These are phyloP conservation scores for Suhomyces terraborum DNA, from an alignment of 1,139 yeast species.

Conservation along the genomic window DNA sequence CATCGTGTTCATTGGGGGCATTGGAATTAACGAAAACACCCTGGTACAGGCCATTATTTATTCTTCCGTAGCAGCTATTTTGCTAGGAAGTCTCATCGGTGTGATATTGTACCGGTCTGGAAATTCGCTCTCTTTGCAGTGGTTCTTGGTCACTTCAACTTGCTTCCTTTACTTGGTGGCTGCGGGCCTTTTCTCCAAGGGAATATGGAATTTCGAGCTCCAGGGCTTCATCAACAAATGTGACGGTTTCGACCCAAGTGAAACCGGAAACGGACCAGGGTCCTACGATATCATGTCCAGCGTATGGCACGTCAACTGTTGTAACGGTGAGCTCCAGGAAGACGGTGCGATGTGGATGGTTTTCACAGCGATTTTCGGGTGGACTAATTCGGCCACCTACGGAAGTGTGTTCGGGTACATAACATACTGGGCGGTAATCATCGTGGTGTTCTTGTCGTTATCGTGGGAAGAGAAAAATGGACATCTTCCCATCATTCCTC, in stretches of 20 bases:
- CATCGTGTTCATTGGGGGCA: slow-evolving; percentile 50
- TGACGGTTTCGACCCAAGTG: slow-evolving; percentile 49
- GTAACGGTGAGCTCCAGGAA: slow-evolving; percentile 43
- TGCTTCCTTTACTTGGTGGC: slow-evolving; percentile 47
- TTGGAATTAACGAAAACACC: slow-evolving; percentile 48
- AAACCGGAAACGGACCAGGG: slow-evolving; percentile 52
- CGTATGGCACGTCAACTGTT: slow-evolving; percentile 52
- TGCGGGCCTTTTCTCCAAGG: slow-evolving; percentile 49
- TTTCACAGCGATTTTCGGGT: slow-evolving; percentile 67
- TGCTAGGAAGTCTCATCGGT: slow-evolving; percentile 39
- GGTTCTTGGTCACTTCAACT: slow-evolving; percentile 44
- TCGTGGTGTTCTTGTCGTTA: slow-evolving; percentile 24
- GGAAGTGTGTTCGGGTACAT: slow-evolving; percentile 84
- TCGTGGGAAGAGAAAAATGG: slow-evolving; percentile 67
- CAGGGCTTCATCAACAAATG: slow-evolving; percentile 43
- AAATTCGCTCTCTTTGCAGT: slow-evolving; percentile 42
- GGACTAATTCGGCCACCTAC: slow-evolving; percentile 95
- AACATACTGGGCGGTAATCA: slow-evolving; percentile 71
- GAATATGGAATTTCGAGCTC: slow-evolving; percentile 49
- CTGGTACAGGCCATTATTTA: slow-evolving; percentile 35
- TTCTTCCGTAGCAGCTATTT: slow-evolving; percentile 34
- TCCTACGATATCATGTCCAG: slow-evolving; percentile 43
- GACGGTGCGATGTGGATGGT: slow-evolving; percentile 49
- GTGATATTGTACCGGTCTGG: slow-evolving; percentile 44
- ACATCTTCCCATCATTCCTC: slow-evolving; percentile 58